phyloP scores from a whole-genome alignment of 345 rosid species.

The Mercurialis annua region DNA sequence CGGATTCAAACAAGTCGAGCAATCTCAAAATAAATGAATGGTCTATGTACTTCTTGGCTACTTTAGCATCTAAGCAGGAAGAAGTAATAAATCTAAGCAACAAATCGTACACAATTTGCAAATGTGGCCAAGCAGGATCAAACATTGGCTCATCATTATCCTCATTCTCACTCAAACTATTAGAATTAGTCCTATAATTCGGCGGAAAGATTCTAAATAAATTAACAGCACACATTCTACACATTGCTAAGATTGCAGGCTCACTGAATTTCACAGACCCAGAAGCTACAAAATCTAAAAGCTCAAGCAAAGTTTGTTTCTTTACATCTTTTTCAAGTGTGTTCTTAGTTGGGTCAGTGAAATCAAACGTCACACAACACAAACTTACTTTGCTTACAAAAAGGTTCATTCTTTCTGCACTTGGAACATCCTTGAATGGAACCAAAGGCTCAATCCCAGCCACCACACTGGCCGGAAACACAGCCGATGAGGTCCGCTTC shows the following conservation, averaged over 20 bases:
- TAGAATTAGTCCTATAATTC: constrained; percentile 43
- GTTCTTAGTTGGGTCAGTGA: constrained; percentile 65
- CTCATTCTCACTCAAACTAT: constrained; percentile 46
- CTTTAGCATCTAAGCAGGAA: constrained; percentile 62
- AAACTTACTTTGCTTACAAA: constrained; percentile 85
- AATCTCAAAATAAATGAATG: constrained; percentile 73
- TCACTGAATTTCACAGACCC: constrained; percentile 66
- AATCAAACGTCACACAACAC: constrained; percentile 86
- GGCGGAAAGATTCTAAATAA: constrained; percentile 75
- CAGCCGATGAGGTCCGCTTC: constrained; percentile 67
- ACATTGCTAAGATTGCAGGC: constrained; percentile 69
- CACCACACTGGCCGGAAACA: constrained; percentile 70
- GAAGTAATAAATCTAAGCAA: constrained; percentile 70
- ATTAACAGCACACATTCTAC: constrained; percentile 86
- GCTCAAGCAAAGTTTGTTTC: constrained; percentile 68
- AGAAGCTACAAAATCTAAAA: constrained; percentile 64
- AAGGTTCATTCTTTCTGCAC: constrained; percentile 66
- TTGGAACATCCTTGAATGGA: constrained; percentile 73
- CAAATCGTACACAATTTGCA: constrained; percentile 79
- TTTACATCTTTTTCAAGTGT: constrained; percentile 77
- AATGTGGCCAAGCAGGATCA: constrained; percentile 88
- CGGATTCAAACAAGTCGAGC: constrained; percentile 75
- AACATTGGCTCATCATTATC: constrained; percentile 67
- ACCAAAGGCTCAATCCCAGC: constrained; percentile 83
- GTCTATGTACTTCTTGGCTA: constrained; percentile 78